Conservation (phyloP, 1,284 basidiomycete species). For the Boletellus deceptivus region DNA sequence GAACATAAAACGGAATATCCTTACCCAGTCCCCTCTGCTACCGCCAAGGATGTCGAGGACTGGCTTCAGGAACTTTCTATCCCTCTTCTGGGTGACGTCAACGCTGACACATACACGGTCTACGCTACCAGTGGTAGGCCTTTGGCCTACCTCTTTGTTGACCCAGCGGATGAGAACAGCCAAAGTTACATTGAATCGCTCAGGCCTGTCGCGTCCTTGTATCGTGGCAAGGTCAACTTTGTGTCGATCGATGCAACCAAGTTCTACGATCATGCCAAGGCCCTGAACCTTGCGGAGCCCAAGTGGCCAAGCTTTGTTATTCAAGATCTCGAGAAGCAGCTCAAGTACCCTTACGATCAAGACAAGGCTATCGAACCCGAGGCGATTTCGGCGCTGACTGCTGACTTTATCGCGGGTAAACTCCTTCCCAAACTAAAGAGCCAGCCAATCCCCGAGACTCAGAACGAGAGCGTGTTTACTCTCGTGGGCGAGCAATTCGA, state of each 20-base stretch:
- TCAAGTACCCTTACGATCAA: conserved; percentile 90
- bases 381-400: conserved; percentile 60
- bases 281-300: conserved; percentile 81
- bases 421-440: conserved; percentile 89
- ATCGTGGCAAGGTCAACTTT: conserved; percentile 92
- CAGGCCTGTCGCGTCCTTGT: conserved; percentile 74
- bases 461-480: conserved; percentile 81
- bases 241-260: conserved; percentile 98
- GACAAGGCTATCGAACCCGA: conserved; percentile 56
- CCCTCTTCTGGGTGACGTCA: conserved; percentile 91
- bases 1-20: conserved; percentile 77
- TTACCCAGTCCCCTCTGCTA: conserved; percentile 59
- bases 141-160: conserved; percentile 93
- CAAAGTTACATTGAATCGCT: conserved; percentile 69
- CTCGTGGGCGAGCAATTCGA: conserved; percentile 93
- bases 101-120: conserved; percentile 87
- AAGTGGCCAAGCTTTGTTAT: conserved; percentile 95
- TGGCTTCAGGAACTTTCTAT: conserved; percentile 87
- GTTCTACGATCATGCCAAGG: conserved; percentile 95
- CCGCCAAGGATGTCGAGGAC: conserved; percentile 61
- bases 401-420: conserved; percentile 68
- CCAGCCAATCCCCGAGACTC: conserved; percentile 79
- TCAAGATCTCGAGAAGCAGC: conserved; percentile 80
- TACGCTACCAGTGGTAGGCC: conserved; percentile 87
- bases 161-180: conserved; percentile 72